Base-by-base conservation (phyloP, 345 rosid species). In the Populus simonii region DNA sequence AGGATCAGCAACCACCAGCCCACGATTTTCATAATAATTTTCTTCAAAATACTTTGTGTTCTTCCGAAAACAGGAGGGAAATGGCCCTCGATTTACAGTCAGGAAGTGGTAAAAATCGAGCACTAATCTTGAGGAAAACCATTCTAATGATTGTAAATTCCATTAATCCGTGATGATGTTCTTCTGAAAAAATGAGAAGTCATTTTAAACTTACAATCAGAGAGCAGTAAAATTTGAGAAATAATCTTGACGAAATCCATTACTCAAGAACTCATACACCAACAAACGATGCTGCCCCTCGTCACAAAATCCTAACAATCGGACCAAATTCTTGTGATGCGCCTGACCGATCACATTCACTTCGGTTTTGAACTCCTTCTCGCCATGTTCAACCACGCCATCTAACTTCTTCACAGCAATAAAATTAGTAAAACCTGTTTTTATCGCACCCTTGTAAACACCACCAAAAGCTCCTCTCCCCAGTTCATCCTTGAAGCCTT, bases 401-500 rank as follows among this genome's bases (percentile, higher is more conserved):
- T 55, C 78, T 66, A 83, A 18, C 39, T 76, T 80, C 78, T 81
- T 86, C 2, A 86, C 78, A 0, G 83, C 86, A 7, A 81, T 23
- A 4, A 55, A 49, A 39, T 20, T 10, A 57, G 11, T 49, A 72
- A 8, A 22, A 39, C 1, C 13, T 41, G 45, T 41, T 41, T 41
- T n/a, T 7, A 70, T 2, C 1, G 72, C 11, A 2, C 84, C 84
- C 66, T 76, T 83, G 43, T 78, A 85, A 36, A 85, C 88, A 1
- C 51, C 25, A 17, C 86, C 86, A 36, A 78, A 85, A 25, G 77
- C 63, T 12, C 88, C 88, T 41, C 78, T 76, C 41, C 83, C 76
- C 3, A 87, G 76, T 27, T 87, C 84, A 70, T 87, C 90, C 81
- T 80, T 74, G 81, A 87, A 87, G 7, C 78, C 77, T 25, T 67